Base-by-base conservation (phyloP, 306 rosid species). In the Malus asiatica region DNA sequence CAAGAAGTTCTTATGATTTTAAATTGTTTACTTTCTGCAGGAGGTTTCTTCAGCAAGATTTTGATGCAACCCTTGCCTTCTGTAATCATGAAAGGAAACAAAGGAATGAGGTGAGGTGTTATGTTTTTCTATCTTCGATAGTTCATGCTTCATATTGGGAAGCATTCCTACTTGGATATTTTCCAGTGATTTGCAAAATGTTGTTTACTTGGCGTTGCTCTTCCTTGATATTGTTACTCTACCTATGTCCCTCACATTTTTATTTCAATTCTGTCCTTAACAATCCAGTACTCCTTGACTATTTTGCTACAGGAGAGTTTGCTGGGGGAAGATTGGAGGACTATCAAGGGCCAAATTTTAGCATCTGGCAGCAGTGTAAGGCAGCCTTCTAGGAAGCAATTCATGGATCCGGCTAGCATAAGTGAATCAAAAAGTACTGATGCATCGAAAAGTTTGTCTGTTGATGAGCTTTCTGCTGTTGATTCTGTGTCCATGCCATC, bases 1-100 rank as follows among this genome's bases (percentile, higher is more conserved):
- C 8, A 48, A 48, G 20, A 48, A 48, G 18, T 48, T 48, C 8
- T 48, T 38, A 59, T 59, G 52, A 16, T 16, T 72, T 48, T 48
- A 55, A 55, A 6, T 55, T 55, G 25, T 18, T 55, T 55, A 25
- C 14, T 68, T 66, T 79, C 33, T 81, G 84, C 92, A 96, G 99
- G 89, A 96, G 96, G 88, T 89, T 89, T 83, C 96, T 90, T 77
- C 99, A 90, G 85, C 98, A 92, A 80, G 97, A 96, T 89, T 96
- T 96, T 88, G 97, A 96, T 84, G 80, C 97, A 61, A 96, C 88
- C 74, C 93, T 96, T 42, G 99, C 99, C 77, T 92, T 74, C 76
- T 82, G 86, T 80, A 92, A 92, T 81, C 90, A 92, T 77, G 99
- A 96, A 81, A 86, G 99, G 81, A 92, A 96, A 81, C 98, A 90